A percentile compares a stretch with the other conserved stretches of the same genome.
phyloP scores from a whole-genome alignment of 768 basidiomycete species.

The Suillus variegatus region DNA sequence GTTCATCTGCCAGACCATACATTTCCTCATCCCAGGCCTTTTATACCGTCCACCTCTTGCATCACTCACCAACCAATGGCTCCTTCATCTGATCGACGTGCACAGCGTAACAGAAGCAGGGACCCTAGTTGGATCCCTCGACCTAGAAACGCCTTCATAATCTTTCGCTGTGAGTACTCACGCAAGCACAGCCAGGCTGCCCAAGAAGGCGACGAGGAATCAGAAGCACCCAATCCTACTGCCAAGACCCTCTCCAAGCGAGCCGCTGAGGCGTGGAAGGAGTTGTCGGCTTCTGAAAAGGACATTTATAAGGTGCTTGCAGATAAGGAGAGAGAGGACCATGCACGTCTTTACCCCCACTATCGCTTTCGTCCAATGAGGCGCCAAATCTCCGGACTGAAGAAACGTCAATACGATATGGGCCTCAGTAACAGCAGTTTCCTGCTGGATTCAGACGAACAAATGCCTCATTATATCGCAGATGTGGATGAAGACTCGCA shows the following conservation, averaged over 20 bases:
- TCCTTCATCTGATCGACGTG: slow-evolving; percentile 41
- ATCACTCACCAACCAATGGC: slow-evolving; percentile 18
- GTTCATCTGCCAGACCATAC: slow-evolving; percentile 23
- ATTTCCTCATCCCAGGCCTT: slow-evolving; percentile 8
- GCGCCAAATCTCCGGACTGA: slow-evolving; percentile 28
- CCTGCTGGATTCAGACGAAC: slow-evolving; percentile 3
- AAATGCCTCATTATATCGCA: not conserved
- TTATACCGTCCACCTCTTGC: slow-evolving; percentile 2
- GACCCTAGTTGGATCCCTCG: slow-evolving; percentile 66
- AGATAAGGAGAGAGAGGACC: slow-evolving; percentile 54
- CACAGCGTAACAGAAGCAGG: slow-evolving; percentile 40
- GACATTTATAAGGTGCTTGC: slow-evolving; percentile 55
- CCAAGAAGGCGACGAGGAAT: slow-evolving; percentile 36
- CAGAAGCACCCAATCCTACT: slow-evolving; percentile 17
- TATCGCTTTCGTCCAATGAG: slow-evolving; percentile 66
- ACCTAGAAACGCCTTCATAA: slow-evolving; percentile 71
- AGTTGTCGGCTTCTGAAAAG: slow-evolving; percentile 49
- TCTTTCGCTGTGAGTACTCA: slow-evolving; percentile 70
- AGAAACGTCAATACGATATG: slow-evolving; percentile 19
- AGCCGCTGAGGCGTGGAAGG: slow-evolving; percentile 75
- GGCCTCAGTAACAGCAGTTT: slow-evolving; percentile 15
- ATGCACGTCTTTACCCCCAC: slow-evolving; percentile 56
- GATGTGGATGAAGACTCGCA: not conserved
- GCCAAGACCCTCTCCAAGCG: slow-evolving; percentile 73
- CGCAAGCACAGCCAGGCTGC: slow-evolving; percentile 41